A percentile compares a stretch with the other conserved stretches of the same genome.
Conservation (phyloP, 2,329 filamentous ascomycete species). For the Hypomyces perniciosus region DNA sequence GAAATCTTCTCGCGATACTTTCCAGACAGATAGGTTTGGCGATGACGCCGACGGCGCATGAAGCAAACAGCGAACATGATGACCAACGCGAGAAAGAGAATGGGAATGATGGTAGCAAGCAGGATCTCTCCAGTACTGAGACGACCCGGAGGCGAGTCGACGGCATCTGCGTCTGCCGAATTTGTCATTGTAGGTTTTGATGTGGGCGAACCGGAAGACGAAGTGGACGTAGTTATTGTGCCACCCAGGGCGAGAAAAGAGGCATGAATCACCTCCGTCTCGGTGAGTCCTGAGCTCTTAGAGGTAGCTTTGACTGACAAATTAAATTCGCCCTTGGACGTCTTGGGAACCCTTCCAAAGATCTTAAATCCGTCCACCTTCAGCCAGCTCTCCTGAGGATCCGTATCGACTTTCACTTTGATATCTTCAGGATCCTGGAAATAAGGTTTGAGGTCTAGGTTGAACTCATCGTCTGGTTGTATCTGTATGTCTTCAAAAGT, state of each 20-base stretch:
- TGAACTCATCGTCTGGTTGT: conserved; percentile 35
- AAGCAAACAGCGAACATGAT: conserved; percentile 30
- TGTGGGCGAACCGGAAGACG: conserved; percentile 19
- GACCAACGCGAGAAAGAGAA: conserved; percentile 30
- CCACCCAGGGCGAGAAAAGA: conserved; percentile 26
- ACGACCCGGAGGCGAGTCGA: conserved; percentile 16
- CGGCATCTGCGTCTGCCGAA: conserved; percentile 12
- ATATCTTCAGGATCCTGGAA: conserved; percentile 35
- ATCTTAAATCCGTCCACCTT: conserved; percentile 33
- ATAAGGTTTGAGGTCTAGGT: conserved; percentile 38
- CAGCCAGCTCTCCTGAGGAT: conserved; percentile 39
- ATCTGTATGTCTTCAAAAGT: conserved; percentile 35
- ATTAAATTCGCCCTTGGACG: conserved; percentile 25
- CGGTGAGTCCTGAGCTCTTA: conserved; percentile 27
- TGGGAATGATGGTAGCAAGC: conserved; percentile 39
- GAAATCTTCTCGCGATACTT: conserved; percentile 29
- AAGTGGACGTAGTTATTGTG: conserved; percentile 18
- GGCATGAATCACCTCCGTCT: conserved; percentile 34
- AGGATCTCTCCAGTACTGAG: conserved; percentile 32
- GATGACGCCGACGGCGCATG: conserved; percentile 26
- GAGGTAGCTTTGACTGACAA: conserved; percentile 29
- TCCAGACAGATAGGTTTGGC: conserved; percentile 23
- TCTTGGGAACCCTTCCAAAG: conserved; percentile 35
- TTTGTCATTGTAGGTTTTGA: conserved; percentile 19
- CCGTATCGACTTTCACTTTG: conserved; percentile 30